Evolutionary conservation across 2,329 filamentous ascomycete species (phyloP).

Genomic region (Penicillium thymicola): DNA sequence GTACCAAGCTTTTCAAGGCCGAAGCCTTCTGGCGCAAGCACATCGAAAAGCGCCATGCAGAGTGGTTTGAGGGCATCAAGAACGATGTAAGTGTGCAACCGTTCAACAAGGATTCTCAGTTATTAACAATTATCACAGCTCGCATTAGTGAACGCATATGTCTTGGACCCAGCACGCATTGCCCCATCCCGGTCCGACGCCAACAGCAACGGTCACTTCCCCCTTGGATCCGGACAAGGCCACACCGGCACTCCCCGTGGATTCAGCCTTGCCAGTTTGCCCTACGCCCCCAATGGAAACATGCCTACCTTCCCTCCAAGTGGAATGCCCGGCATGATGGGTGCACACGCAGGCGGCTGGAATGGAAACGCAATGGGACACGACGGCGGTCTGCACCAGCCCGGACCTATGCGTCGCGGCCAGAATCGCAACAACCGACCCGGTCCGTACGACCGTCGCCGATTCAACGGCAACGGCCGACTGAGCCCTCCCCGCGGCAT

Average conservation of each 20-base stretch:
- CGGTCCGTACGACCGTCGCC: conserved; percentile 71
- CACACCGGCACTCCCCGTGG: conserved; percentile 83
- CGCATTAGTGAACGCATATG: conserved; percentile 87
- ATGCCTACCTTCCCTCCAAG: conserved; percentile 28
- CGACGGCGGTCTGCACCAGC: conserved; percentile 50
- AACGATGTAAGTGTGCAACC: conserved; percentile 67
- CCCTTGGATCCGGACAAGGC: conserved; percentile 70
- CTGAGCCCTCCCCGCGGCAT: conserved; percentile 42
- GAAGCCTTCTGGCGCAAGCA: conserved; percentile 98
- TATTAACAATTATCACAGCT: conserved; percentile 54
- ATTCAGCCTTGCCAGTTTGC: conserved; percentile 75
- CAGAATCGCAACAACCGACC: conserved; percentile 61
- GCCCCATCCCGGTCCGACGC: conserved; percentile 89
- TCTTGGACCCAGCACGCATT: conserved; percentile 90
- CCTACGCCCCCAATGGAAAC: conserved; percentile 44
- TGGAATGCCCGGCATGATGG: conserved; percentile 34
- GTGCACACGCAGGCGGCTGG: conserved; percentile 30
- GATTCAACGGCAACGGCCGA: conserved; percentile 47
- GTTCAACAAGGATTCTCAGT: background rate
- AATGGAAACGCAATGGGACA: conserved; percentile 30
- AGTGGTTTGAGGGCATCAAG: conserved; percentile 78
- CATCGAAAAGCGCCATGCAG: conserved; percentile 88
- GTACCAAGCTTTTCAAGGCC: conserved; percentile 95
- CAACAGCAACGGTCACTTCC: conserved; percentile 94
- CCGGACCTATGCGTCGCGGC: conserved; percentile 67